Percentiles rank a stretch among this genome's conserved stretches.
Evolutionary conservation across 75 land plant species (phyloP).

Genomic region (Pseudotsuga menziesii): DNA sequence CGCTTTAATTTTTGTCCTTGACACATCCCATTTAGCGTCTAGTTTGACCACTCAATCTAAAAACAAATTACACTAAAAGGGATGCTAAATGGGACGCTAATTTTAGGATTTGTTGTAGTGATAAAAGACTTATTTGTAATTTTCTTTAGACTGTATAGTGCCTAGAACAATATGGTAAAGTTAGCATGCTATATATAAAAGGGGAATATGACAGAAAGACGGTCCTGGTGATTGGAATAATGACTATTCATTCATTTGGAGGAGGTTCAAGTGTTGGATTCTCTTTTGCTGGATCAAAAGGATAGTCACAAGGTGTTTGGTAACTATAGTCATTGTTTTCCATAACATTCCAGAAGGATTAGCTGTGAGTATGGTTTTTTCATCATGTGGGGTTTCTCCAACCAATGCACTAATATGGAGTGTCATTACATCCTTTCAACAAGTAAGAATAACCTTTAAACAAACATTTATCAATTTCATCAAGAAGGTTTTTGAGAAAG

Average conservation of each 20-base stretch:
- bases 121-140: neutral
- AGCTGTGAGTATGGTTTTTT: slow-evolving; percentile 94
- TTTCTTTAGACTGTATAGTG: slow-evolving; percentile 31
- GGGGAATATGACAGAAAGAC: slow-evolving; percentile 93
- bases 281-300: slow-evolving; percentile 93
- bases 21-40: no score
- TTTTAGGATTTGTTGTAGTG: no score
- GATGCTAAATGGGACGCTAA: no score
- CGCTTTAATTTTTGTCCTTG: no score
- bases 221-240: no score
- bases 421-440: no score
- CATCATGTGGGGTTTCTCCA: slow-evolving; percentile 83
- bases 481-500: no score
- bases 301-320: slow-evolving; percentile 79
- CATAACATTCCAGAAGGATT: slow-evolving; percentile 98
- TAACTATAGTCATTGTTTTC: slow-evolving; percentile 96
- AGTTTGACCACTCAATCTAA: no score
- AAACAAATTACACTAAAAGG: no score
- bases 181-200: slow-evolving; percentile 96
- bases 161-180: no score
- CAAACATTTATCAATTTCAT: neutral
- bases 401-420: no score
- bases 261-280: slow-evolving; percentile 99
- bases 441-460: slow-evolving; percentile 36
- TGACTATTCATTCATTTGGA: slow-evolving; percentile 97